Evolutionary conservation across 2,329 filamentous ascomycete species (phyloP).

Genomic region (Colletotrichum cordylinicola): DNA sequence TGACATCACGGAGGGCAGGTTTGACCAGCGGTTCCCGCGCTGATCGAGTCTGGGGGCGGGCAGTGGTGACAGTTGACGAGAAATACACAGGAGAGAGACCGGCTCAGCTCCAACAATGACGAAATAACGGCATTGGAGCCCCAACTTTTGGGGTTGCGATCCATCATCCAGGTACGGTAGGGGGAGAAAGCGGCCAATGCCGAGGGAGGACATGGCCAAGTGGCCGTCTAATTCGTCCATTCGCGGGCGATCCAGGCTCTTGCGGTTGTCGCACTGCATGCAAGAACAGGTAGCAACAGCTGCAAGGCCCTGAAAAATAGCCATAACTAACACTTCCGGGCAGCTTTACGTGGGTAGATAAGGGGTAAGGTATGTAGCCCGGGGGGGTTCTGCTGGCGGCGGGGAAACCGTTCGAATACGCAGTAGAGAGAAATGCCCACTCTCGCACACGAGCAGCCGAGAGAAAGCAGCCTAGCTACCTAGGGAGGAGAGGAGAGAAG

Average conservation of each 20-base stretch:
- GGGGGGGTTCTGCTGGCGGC: background rate
- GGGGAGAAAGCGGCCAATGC: background rate
- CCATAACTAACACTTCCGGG: background rate
- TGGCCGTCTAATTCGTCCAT: background rate
- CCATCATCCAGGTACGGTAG: background rate
- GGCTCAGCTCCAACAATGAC: background rate
- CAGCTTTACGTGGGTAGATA: background rate
- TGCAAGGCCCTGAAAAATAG: background rate
- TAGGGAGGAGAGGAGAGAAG: background rate
- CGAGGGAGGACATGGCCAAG: background rate
- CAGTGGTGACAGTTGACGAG: background rate
- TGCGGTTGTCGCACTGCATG: background rate
- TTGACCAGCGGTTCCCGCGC: background rate
- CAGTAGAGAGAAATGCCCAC: background rate
- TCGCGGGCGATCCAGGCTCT: background rate
- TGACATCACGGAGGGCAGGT: background rate
- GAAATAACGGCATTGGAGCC: background rate
- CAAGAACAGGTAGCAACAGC: background rate
- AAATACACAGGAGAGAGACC: background rate
- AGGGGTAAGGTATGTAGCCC: too few species aligned
- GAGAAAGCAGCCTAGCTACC: background rate
- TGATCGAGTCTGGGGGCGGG: background rate
- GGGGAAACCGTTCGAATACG: background rate
- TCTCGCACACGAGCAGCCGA: background rate
- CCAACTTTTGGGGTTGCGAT: background rate